Evolutionary conservation across 805 yeast genomes (phyloP).

Genomic region (Metschnikowia shivogae): DNA sequence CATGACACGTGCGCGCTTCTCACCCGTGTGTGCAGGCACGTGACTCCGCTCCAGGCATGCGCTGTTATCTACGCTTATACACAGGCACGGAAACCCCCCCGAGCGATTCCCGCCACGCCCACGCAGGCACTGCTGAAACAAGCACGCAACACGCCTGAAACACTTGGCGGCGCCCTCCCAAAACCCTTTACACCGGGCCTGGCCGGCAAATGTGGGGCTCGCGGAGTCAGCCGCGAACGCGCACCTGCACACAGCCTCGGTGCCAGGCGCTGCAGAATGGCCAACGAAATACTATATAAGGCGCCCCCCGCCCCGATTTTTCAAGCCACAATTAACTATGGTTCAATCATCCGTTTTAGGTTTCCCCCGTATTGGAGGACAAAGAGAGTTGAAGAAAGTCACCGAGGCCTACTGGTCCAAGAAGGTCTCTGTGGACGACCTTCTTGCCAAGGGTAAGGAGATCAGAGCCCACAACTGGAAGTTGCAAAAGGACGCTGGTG

Average conservation of each 20-base stretch:
- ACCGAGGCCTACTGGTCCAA: conserved; percentile 99
- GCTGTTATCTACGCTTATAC: too few relatives aligned
- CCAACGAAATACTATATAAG: conserved; percentile 2
- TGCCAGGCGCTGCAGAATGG: conserved; percentile 3
- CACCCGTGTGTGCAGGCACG: not conserved
- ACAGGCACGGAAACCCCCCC: too few relatives aligned
- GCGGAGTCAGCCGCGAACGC: conserved; percentile 1
- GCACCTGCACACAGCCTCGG: conserved; percentile 5
- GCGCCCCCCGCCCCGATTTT: conserved; percentile 1
- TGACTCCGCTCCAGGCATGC: not conserved
- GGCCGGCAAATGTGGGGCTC: too few relatives aligned
- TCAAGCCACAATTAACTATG: conserved; percentile 45
- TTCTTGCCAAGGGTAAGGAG: conserved; percentile 88
- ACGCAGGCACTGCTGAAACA: too few relatives aligned
- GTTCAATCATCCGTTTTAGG: conserved; percentile 97
- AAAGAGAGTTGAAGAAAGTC: conserved; percentile 98
- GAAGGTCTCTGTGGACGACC: conserved; percentile 81
- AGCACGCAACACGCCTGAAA: not conserved
- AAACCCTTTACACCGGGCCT: too few relatives aligned
- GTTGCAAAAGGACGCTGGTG: conserved; percentile 95
- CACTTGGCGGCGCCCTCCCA: not conserved
- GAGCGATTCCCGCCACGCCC: too few relatives aligned
- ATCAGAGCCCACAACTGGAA: conserved; percentile 97
- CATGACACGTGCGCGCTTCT: conserved; percentile 2
- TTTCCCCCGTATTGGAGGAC: conserved; percentile 99